Evolutionary conservation across 495 filamentous ascomycete species (phyloP), one percentile per base, ranked within the genome.

Genomic region (Acidomyces sp.): DNA sequence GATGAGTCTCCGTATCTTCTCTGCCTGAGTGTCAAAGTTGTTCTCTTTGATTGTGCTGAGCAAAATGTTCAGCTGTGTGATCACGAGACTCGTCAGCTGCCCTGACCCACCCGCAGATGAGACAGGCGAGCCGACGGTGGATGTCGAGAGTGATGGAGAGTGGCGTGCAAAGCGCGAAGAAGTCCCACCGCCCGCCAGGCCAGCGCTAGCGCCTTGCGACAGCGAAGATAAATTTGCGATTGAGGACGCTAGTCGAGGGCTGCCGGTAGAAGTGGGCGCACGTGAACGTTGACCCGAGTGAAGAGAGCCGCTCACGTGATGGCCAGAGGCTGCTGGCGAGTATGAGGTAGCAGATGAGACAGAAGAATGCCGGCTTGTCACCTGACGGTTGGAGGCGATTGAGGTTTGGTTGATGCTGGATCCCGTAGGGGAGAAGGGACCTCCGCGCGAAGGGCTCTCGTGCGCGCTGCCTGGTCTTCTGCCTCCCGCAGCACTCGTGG

Each of bases 61-160:
- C 25, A 96, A 72, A 43, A 99, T 70, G 62, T 87, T 92, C 41
- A 96, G 76, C 68, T 99, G 92, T 41, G 88, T 85, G 51, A 92
- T 78, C 42, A 84, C 85, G 58, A 99, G 88, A 58, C 85, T 93
- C 29, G 82, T 71, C 41, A 84, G 41, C 21, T 57, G 55, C 19
- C 49, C 38, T 17, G 41, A n/a, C 16, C 41, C 41, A 38, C 46
- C 72, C 34, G 66, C 63, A 36, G 70, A 61, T 42, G 71, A 73
- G 41, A 63, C 72, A 20, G 76, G 75, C 39, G 74, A 78, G 46
- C 68, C 74, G 51, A 76, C 62, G 40, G 67, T 77, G 47, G 72
- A 71, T 42, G 67, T 67, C 38, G 73, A 71, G 28, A 75, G 63
- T 30, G 76, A 67, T 50, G 77, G 77, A 60, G 77, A 78, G 53